A percentile compares a stretch with the other conserved stretches of the same genome.
phyloP scores from a whole-genome alignment of 371 early-diverging fungal species.

The Syncephalastrum sp. region DNA sequence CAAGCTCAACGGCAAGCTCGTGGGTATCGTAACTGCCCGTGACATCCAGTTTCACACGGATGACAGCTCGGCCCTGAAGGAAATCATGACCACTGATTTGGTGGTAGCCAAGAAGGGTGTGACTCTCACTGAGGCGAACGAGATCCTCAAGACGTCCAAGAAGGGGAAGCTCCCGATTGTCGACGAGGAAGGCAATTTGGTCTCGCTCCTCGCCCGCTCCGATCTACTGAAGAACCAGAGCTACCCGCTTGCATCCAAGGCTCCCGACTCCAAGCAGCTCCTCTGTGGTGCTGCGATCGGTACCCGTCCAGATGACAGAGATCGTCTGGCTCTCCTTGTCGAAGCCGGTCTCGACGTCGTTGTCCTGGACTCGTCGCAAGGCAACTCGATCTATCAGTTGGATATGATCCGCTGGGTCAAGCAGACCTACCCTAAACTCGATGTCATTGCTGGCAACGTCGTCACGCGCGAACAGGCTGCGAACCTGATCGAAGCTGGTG shows the following conservation, averaged over 20 bases:
- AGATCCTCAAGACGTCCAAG: slow-evolving; percentile 83
- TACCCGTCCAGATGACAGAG: slow-evolving; percentile 88
- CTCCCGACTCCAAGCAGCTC: slow-evolving; percentile 81
- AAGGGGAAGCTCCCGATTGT: slow-evolving; percentile 98
- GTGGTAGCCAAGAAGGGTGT: slow-evolving; percentile 86
- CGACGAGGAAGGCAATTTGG: slow-evolving; percentile 76
- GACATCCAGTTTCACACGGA: slow-evolving; percentile 92
- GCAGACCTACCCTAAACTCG: slow-evolving; percentile 70
- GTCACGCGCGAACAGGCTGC: slow-evolving; percentile 96
- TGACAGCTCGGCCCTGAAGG: slow-evolving; percentile 53
- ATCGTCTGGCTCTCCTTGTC: slow-evolving; percentile 80
- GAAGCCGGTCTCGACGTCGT: slow-evolving; percentile 95
- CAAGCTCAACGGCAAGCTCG: slow-evolving; percentile 82
- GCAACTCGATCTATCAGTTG: slow-evolving; percentile 91
- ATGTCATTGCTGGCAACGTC: slow-evolving; percentile 96
- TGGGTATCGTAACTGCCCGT: slow-evolving; percentile 95
- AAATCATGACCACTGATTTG: slow-evolving; percentile 90
- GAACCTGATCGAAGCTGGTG: slow-evolving; percentile 89
- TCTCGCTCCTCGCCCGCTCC: slow-evolving; percentile 90
- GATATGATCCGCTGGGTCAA: slow-evolving; percentile 94
- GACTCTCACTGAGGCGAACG: slow-evolving; percentile 88
- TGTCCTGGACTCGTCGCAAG: slow-evolving; percentile 92
- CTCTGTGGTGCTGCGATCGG: slow-evolving; percentile 93
- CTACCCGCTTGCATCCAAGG: slow-evolving; percentile 92
- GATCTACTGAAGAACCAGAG: slow-evolving; percentile 96